phyloP scores from a whole-genome alignment of 345 rosid species.

The Ceriops tagal region DNA sequence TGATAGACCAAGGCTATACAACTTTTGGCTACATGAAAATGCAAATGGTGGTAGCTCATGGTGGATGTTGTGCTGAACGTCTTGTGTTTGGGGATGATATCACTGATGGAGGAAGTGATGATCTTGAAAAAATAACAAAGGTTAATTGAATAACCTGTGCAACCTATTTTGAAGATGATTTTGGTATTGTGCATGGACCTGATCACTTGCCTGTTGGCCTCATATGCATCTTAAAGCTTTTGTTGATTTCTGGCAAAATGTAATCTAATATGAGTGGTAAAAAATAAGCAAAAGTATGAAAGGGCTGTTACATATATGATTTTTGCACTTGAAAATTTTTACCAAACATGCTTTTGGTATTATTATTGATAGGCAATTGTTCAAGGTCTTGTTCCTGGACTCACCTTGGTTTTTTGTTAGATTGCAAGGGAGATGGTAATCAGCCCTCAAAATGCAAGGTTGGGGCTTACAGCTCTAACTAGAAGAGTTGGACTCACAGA shows the following conservation, averaged over 20 bases:
- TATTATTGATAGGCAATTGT: neutral
- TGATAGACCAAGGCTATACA: conserved; percentile 91
- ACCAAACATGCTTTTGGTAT: neutral
- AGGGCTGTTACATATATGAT: neutral
- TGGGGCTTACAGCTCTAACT: conserved; percentile 69
- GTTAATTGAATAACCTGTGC: conserved; percentile 30
- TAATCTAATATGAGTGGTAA: neutral
- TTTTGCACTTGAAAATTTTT: neutral
- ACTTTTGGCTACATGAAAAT: conserved; percentile 98
- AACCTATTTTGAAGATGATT: neutral
- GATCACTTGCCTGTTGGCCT: neutral
- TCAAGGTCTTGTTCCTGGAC: neutral
- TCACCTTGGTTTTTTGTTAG: conserved; percentile 36
- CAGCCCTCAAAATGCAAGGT: conserved; percentile 82
- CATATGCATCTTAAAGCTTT: neutral
- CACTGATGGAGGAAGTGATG: conserved; percentile 95
- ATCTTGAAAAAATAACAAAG: conserved; percentile 84
- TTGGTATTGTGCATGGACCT: neutral
- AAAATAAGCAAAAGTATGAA: neutral
- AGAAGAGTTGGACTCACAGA: conserved; percentile 76
- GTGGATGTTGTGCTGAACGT: conserved; percentile 90
- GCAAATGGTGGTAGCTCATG: conserved; percentile 99
- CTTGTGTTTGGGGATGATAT: conserved; percentile 79
- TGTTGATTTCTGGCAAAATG: conserved; percentile 1
- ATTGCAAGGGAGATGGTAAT: conserved; percentile 97